Evolutionary conservation across 495 filamentous ascomycete species (phyloP), one percentile per base, ranked within the genome.

Genomic region (Diplogelasinospora grovesii): DNA sequence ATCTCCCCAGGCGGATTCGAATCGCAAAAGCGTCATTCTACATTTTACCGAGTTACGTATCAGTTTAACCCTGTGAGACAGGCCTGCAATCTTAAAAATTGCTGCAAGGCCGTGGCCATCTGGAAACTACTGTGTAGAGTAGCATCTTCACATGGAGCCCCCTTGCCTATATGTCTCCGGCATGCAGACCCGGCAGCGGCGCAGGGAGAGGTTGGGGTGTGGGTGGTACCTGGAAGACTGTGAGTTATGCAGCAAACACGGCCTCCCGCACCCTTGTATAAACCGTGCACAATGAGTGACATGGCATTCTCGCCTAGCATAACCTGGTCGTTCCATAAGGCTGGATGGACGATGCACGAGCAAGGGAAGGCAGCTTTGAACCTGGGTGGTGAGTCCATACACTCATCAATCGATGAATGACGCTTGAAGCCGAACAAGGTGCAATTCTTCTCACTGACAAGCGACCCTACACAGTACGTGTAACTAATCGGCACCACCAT

Each of bases 261-360:
- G 14, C 37, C 32, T 27, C 8, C 22, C 38, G 22, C 28, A 41
- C 39, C 39, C 42, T 39, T 46, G 37, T 34, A 37, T 28, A 41
- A 42, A 34, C 46, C 40, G 35, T 43, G 40, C 35, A 49, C 41
- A 36, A 28, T 13, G 31, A 34, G 20, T 19, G 21, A 22, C 28
- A 27, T 24, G 22, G 15, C 33, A 22, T 18, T 22, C 8, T 29
- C 23, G 32, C 41, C 21, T 22, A 9, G 33, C 1, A 8, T 13
- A 32, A 29, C 46, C 42, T 45, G 39, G 36, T 35, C 46, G 34
- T 16, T 25, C 47, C 52, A 35, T 54, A 46, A 47, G 52, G 52
- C 52, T 54, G 44, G 45, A 29, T n/a, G n/a, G 24, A 27, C 24
- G 24, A n/a, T 8, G 24, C 8, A 27, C 24, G 24, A 27, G 24